These are phyloP conservation scores for Mycena maculata DNA, from an alignment of 768 basidiomycete species.

Conservation along the genomic window DNA sequence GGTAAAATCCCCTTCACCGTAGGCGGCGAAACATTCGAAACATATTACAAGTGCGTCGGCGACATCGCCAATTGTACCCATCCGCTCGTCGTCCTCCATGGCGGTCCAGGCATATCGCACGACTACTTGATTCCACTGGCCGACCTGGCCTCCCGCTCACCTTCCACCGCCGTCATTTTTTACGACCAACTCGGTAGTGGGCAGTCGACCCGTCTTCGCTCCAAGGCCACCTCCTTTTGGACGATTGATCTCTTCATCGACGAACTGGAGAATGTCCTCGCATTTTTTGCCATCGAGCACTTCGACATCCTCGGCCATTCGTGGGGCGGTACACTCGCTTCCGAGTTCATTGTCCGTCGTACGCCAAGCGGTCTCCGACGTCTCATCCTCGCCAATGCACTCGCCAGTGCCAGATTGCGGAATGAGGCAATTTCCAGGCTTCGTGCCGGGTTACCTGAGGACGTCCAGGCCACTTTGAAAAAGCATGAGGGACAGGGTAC, in stretches of 20 bases:
- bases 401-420: constrained; percentile 52
- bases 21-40: constrained; percentile 43
- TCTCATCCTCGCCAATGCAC: constrained; percentile 51
- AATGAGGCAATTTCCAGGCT: constrained; percentile 45
- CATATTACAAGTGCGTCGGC: constrained; percentile 60
- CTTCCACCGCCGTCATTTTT: constrained; percentile 57
- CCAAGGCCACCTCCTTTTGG: constrained; percentile 61
- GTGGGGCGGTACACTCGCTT: constrained; percentile 54
- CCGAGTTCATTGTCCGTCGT: constrained; percentile 38
- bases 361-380: constrained; percentile 25
- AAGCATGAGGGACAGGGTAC: constrained; percentile 60
- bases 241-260: constrained; percentile 49
- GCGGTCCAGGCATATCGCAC: constrained; percentile 61
- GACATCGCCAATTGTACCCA: constrained; percentile 41
- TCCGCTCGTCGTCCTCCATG: constrained; percentile 61
- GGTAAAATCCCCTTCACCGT: constrained; percentile 36
- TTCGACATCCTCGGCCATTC: constrained; percentile 20
- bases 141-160: constrained; percentile 47
- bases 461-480: constrained; percentile 51
- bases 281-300: neutral
- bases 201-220: constrained; percentile 60
- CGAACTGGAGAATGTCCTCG: constrained; percentile 19
- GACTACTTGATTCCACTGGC: constrained; percentile 57
- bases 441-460: constrained; percentile 52
- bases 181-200: constrained; percentile 70